A percentile compares a stretch with the other conserved stretches of the same genome.
Conservation (phyloP, 1,139 yeast species). For the Kazachstania sp. region DNA sequence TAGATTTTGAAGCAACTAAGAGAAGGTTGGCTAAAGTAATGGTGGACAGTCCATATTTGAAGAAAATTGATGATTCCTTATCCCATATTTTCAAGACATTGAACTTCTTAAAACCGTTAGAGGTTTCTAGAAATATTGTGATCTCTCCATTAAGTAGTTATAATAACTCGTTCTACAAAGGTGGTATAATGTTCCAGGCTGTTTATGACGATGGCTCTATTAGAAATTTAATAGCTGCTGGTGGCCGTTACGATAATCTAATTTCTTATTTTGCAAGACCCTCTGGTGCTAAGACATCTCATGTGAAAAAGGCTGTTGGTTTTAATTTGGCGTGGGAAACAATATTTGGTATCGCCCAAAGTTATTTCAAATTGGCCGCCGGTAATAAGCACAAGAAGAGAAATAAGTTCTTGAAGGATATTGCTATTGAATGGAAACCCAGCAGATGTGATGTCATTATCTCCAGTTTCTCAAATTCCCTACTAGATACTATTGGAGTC, state of each 20-base stretch:
- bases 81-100: conserved; percentile 51
- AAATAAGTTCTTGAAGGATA: conserved; percentile 32
- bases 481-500: conserved; percentile 51
- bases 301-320: conserved; percentile 66
- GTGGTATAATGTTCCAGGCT: conserved; percentile 84
- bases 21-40: conserved; percentile 56
- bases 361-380: conserved; percentile 34
- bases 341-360: conserved; percentile 42
- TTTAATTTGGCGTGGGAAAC: conserved; percentile 67
- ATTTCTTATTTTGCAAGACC: conserved; percentile 55
- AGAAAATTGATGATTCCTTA: conserved; percentile 55
- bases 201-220: conserved; percentile 46
- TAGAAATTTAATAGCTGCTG: conserved; percentile 60
- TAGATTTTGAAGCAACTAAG: conserved; percentile 57
- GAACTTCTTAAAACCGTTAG: conserved; percentile 47
- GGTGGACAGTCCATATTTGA: conserved; percentile 63
- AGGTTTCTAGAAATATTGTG: conserved; percentile 43
- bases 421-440: conserved; percentile 37
- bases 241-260: conserved; percentile 81
- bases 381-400: conserved; percentile 32
- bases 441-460: conserved; percentile 74
- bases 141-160: conserved; percentile 74
- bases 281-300: conserved; percentile 33
- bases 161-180: conserved; percentile 65
- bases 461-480: conserved; percentile 48